Conservation (phyloP, 306 rosid genomes). For the Cicer cuneatum region DNA sequence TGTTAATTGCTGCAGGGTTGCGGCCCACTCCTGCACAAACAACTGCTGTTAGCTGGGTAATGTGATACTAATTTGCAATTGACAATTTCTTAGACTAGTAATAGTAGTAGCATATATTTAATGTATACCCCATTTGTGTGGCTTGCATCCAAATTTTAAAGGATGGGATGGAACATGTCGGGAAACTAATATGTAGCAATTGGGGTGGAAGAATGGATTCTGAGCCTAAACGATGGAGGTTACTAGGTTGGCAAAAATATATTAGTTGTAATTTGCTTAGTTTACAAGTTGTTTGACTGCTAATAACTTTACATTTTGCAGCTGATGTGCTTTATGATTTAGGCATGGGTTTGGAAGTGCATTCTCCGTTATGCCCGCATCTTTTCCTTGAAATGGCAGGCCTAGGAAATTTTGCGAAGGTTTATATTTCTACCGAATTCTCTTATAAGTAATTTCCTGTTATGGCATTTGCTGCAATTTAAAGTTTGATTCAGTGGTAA, state of each 20-base stretch:
- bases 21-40: constrained; percentile 98
- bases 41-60: constrained; percentile 98
- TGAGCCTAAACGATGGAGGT: too few relatives aligned
- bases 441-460: neutral
- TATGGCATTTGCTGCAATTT: constrained; percentile 24
- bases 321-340: constrained; percentile 92
- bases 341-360: constrained; percentile 92
- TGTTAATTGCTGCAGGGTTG: constrained; percentile 98
- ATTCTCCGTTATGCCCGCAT: constrained; percentile 95
- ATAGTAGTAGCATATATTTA: constrained; percentile 21
- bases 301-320: constrained; percentile 54
- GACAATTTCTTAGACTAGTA: constrained; percentile 32
- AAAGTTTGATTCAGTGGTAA: constrained; percentile 13
- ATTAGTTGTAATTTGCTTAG: constrained; percentile 10
- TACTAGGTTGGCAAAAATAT: constrained; percentile 38
- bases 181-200: constrained; percentile 85
- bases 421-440: constrained; percentile 25
- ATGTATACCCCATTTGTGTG: constrained; percentile 12
- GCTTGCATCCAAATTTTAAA: constrained; percentile 64
- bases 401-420: constrained; percentile 93
- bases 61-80: constrained; percentile 37
- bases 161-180: constrained; percentile 98
- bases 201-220: constrained; percentile 78
- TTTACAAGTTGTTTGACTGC: constrained; percentile 45
- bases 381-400: constrained; percentile 97